These are phyloP conservation scores for Toxicodendron radicans DNA, from an alignment of 345 rosid genomes.

Conservation along the genomic window DNA sequence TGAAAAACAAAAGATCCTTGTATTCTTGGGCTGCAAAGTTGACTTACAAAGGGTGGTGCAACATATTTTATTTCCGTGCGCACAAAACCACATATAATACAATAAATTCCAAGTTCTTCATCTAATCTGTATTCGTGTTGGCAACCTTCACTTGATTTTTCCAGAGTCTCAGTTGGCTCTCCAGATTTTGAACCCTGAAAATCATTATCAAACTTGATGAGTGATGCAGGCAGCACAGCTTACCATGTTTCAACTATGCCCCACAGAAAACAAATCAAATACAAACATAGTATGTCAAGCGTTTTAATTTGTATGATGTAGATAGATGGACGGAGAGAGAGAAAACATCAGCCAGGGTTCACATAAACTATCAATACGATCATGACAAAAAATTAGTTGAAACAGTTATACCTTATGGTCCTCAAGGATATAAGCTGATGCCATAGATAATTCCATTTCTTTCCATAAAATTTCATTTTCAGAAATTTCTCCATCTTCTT, in stretches of 20 bases:
- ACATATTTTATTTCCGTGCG: constrained; percentile 73
- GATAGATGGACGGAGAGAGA: neutral
- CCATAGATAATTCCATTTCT: constrained; percentile 83
- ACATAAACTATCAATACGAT: neutral
- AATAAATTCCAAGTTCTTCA: constrained; percentile 82
- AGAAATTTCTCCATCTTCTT: constrained; percentile 65
- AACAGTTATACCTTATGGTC: constrained; percentile 66
- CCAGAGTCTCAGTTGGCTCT: constrained; percentile 36
- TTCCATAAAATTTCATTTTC: constrained; percentile 82
- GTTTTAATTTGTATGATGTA: neutral
- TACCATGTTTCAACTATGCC: neutral
- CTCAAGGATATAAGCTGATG: constrained; percentile 70
- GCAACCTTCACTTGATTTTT: constrained; percentile 47
- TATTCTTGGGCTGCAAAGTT: constrained; percentile 15
- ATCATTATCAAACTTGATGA: constrained; percentile 19
- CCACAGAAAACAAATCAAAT: neutral
- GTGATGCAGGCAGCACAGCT: neutral
- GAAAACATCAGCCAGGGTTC: neutral
- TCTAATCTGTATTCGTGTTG: constrained; percentile 59
- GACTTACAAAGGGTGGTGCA: constrained; percentile 86
- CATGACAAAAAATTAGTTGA: neutral
- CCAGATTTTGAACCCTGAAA: constrained; percentile 45
- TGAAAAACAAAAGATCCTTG: neutral
- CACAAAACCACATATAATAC: constrained; percentile 68
- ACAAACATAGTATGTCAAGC: neutral